Evolutionary conservation across 1,284 basidiomycete genomes (phyloP).

Genomic region (Gomphus sp.): DNA sequence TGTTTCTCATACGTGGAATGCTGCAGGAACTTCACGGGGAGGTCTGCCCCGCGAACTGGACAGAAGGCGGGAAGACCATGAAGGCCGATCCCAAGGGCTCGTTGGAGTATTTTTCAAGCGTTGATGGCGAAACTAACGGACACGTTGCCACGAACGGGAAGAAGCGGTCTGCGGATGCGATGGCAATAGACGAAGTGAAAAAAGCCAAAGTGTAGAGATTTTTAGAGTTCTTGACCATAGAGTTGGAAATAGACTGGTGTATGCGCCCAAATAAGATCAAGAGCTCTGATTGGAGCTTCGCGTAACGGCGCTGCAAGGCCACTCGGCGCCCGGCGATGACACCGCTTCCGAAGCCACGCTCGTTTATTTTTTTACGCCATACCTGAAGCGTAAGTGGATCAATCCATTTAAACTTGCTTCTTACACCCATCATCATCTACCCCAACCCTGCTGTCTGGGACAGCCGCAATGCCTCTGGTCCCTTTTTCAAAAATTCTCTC

Average conservation of each 20-base stretch:
- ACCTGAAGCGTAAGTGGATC: background rate
- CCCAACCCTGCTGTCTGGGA: constrained; percentile 1
- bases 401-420: background rate
- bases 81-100: constrained; percentile 67
- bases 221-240: background rate
- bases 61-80: constrained; percentile 65
- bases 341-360: background rate
- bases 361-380: background rate
- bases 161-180: constrained; percentile 9
- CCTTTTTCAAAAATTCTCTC: constrained; percentile 7
- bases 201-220: constrained; percentile 2
- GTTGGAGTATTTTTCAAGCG: constrained; percentile 59
- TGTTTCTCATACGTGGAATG: constrained; percentile 6
- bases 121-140: constrained; percentile 5
- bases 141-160: constrained; percentile 8
- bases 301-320: background rate
- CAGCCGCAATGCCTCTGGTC: constrained; percentile 6
- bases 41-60: constrained; percentile 88
- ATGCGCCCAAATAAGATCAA: too few species aligned
- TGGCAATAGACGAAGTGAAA: constrained; percentile 8
- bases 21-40: constrained; percentile 76
- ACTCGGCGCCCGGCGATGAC: background rate
- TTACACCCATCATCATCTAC: background rate
- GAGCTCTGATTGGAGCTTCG: background rate
- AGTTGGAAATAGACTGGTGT: background rate